Evolutionary conservation across 768 basidiomycete genomes (phyloP).

Genomic region (Postia placenta): DNA sequence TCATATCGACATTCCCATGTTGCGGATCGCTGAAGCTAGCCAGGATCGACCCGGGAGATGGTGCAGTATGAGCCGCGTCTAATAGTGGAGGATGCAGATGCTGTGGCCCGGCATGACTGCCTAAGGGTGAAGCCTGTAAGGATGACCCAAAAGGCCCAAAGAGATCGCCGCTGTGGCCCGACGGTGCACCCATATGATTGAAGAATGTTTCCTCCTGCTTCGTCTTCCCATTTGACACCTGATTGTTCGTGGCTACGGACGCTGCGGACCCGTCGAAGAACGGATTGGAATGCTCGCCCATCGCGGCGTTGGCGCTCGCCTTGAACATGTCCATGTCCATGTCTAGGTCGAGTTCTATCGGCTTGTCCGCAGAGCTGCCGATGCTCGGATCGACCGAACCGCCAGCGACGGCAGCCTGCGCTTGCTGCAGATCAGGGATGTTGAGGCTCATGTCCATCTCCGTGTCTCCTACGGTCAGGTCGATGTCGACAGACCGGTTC

Average conservation of each 20-base stretch:
- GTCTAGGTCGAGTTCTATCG: constrained; percentile 76
- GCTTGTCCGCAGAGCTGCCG: constrained; percentile 71
- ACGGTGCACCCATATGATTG: too few species aligned
- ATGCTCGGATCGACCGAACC: constrained; percentile 29
- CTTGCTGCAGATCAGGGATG: constrained; percentile 14
- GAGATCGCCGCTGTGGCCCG: constrained; percentile 7
- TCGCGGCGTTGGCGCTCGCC: neutral
- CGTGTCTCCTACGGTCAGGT: constrained; percentile 45
- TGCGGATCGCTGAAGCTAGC: constrained; percentile 35
- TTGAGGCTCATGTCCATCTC: too few species aligned
- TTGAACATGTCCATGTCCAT: constrained; percentile 43
- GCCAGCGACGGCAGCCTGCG: constrained; percentile 2
- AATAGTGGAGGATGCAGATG: neutral
- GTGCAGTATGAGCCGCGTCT: constrained; percentile 4
- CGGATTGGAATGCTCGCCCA: neutral
- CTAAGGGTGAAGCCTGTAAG: neutral
- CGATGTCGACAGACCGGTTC: constrained; percentile 43
- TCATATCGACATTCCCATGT: too few species aligned
- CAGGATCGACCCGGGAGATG: constrained; percentile 13
- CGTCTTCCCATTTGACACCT: constrained; percentile 4
- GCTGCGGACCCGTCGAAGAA: neutral
- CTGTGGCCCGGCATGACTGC: neutral
- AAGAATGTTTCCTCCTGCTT: constrained; percentile 14
- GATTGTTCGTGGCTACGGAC: neutral
- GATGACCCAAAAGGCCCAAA: constrained; percentile 9